Percentiles rank a stretch among this genome's conserved stretches.
Conservation (phyloP, 2,329 filamentous ascomycete genomes). For the Thermothelomyces thermophilus region DNA sequence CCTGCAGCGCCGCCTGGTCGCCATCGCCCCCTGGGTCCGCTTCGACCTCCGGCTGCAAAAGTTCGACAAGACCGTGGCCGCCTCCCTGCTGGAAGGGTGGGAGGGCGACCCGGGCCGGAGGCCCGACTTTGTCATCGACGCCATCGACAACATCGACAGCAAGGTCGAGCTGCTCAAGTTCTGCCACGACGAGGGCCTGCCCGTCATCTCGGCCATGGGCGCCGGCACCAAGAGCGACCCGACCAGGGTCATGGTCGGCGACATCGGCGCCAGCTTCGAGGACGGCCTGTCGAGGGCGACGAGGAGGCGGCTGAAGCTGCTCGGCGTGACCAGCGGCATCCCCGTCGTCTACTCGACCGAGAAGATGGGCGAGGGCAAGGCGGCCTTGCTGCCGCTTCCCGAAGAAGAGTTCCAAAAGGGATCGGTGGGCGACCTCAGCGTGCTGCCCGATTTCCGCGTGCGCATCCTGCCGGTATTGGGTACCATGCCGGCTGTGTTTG, state of each 20-base stretch:
- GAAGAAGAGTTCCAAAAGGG: constrained; percentile 88
- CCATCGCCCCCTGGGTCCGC: constrained; percentile 84
- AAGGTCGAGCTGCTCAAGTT: constrained; percentile 88
- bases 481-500: constrained; percentile 96
- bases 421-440: constrained; percentile 75
- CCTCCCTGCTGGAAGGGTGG: constrained; percentile 62
- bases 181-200: constrained; percentile 69
- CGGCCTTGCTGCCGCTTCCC: constrained; percentile 74
- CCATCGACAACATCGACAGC: constrained; percentile 96
- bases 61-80: constrained; percentile 63
- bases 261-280: constrained; percentile 82
- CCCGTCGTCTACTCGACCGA: constrained; percentile 91
- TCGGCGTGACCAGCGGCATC: constrained; percentile 77
- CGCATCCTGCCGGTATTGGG: constrained; percentile 92
- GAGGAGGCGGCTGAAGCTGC: constrained; percentile 66
- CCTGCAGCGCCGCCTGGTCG: constrained; percentile 70
- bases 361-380: constrained; percentile 83
- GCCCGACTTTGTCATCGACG: constrained; percentile 89
- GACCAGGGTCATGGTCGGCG: constrained; percentile 80
- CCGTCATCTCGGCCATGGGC: constrained; percentile 91
- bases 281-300: constrained; percentile 84
- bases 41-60: constrained; percentile 85
- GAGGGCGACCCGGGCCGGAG: constrained; percentile 47
- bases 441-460: constrained; percentile 86
- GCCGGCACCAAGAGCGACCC: constrained; percentile 87